Evolutionary conservation across 345 rosid genomes (phyloP).

Genomic region (Melaleuca quinquenervia): DNA sequence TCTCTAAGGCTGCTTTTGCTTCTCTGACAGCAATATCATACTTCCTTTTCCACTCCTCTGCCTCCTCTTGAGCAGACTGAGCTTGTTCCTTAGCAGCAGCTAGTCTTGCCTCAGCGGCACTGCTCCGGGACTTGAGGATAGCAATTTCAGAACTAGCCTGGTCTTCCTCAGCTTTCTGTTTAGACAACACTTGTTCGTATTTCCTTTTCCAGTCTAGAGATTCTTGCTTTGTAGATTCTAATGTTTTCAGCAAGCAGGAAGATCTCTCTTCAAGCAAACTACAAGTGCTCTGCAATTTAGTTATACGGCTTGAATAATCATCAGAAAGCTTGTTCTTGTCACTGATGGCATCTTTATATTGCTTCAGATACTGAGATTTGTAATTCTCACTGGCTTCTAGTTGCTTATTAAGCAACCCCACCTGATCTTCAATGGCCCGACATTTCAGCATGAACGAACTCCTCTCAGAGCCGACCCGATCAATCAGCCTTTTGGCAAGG

Average conservation of each 20-base stretch:
- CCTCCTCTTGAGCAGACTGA: conserved; percentile 83
- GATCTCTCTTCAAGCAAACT: conserved; percentile 75
- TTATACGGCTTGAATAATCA: conserved; percentile 61
- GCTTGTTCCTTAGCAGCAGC: conserved; percentile 93
- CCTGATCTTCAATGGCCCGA: conserved; percentile 78
- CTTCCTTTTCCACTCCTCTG: conserved; percentile 90
- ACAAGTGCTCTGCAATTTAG: conserved; percentile 64
- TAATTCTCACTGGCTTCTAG: conserved; percentile 81
- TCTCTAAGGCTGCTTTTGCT: conserved; percentile 84
- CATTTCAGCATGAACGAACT: conserved; percentile 67
- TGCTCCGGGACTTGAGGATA: conserved; percentile 64
- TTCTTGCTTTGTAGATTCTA: conserved; percentile 74
- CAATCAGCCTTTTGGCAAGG: conserved; percentile 66
- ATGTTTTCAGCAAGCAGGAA: conserved; percentile 55
- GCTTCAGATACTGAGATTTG: conserved; percentile 77
- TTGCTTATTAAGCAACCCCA: conserved; percentile 65
- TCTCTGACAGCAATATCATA: conserved; percentile 80
- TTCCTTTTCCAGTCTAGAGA: conserved; percentile 67
- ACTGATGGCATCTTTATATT: conserved; percentile 86
- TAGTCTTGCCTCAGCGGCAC: conserved; percentile 92
- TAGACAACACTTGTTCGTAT: conserved; percentile 50
- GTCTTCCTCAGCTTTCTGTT: conserved; percentile 72
- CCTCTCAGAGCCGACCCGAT: conserved; percentile 77
- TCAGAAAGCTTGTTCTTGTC: conserved; percentile 89
- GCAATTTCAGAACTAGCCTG: conserved; percentile 67